These are phyloP conservation scores for Fusarium austroafricanum DNA, from an alignment of 2,329 filamentous ascomycete genomes.

Conservation along the genomic window DNA sequence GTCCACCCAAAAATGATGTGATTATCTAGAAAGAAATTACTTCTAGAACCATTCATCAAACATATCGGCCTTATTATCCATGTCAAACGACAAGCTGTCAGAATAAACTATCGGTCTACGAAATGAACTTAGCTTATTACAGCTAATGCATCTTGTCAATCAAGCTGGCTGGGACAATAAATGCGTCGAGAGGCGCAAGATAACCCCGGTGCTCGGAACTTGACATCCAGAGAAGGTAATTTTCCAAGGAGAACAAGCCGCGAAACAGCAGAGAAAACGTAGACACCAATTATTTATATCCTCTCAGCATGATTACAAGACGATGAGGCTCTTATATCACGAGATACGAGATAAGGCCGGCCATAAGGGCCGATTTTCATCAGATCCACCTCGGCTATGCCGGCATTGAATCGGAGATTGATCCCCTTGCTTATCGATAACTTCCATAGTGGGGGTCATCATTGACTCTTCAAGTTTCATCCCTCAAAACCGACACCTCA, in stretches of 20 bases:
- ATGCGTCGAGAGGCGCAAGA: too few relatives aligned
- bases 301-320: neutral
- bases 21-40: too few relatives aligned
- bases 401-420: conserved; percentile 25
- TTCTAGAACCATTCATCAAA: too few relatives aligned
- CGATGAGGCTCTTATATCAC: neutral
- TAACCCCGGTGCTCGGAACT: too few relatives aligned
- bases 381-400: conserved; percentile 7
- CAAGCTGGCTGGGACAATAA: neutral
- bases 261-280: rapidly evolving
- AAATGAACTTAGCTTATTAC: neutral
- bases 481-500: neutral
- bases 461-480: conserved; percentile 3
- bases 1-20: too few relatives aligned
- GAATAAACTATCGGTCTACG: neutral
- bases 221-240: neutral
- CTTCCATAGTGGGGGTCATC: neutral
- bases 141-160: neutral
- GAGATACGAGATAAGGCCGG: neutral
- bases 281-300: neutral
- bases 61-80: neutral
- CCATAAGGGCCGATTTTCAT: neutral
- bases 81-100: neutral
- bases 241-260: neutral
- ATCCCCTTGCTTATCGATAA: conserved; percentile 11